A percentile compares a stretch with the other conserved stretches of the same genome.
phyloP scores from a whole-genome alignment of 2,329 filamentous ascomycete species.

The Xenoacremonium recifei region DNA sequence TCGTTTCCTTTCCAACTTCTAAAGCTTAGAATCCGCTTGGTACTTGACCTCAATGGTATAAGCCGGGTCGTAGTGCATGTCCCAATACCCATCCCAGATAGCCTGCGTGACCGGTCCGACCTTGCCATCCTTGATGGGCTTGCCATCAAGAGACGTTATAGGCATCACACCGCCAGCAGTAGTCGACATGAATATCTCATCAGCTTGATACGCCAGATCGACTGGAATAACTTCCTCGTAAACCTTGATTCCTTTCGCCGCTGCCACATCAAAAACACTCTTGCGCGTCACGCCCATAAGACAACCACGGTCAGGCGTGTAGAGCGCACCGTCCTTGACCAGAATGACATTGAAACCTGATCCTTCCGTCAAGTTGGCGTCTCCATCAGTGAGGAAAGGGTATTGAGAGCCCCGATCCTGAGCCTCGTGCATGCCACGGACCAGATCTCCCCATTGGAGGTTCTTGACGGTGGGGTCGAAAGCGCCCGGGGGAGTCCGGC shows the following conservation, averaged over 20 bases:
- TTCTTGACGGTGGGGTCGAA: slow-evolving; percentile 54
- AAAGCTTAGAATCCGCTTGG: no score
- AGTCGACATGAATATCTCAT: slow-evolving; percentile 53
- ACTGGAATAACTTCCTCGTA: slow-evolving; percentile 41
- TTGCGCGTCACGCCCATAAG: slow-evolving; percentile 48
- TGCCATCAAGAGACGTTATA: slow-evolving; percentile 44
- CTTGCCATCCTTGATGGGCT: slow-evolving; percentile 38
- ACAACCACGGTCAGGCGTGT: slow-evolving; percentile 46
- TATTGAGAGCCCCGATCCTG: slow-evolving; percentile 44
- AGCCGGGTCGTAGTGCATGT: slow-evolving; percentile 40
- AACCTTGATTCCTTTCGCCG: slow-evolving; percentile 30
- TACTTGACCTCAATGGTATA: slow-evolving; percentile 36
- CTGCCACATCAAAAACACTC: slow-evolving; percentile 45
- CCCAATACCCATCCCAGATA: slow-evolving; percentile 53
- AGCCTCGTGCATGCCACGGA: slow-evolving; percentile 44
- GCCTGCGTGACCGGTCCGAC: slow-evolving; percentile 43
- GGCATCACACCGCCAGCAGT: slow-evolving; percentile 56
- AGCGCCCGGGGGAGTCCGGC: slow-evolving; percentile 41
- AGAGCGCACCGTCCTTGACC: slow-evolving; percentile 42
- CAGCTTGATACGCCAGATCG: slow-evolving; percentile 37
- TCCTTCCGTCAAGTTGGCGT: slow-evolving; percentile 48
- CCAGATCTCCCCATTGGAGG: slow-evolving; percentile 50
- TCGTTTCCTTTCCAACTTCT: no score
- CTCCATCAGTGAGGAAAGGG: slow-evolving; percentile 50
- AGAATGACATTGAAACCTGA: slow-evolving; percentile 49